These are phyloP conservation scores for Candida tunisiensis DNA, from an alignment of 1,139 yeast genomes.

Conservation along the genomic window DNA sequence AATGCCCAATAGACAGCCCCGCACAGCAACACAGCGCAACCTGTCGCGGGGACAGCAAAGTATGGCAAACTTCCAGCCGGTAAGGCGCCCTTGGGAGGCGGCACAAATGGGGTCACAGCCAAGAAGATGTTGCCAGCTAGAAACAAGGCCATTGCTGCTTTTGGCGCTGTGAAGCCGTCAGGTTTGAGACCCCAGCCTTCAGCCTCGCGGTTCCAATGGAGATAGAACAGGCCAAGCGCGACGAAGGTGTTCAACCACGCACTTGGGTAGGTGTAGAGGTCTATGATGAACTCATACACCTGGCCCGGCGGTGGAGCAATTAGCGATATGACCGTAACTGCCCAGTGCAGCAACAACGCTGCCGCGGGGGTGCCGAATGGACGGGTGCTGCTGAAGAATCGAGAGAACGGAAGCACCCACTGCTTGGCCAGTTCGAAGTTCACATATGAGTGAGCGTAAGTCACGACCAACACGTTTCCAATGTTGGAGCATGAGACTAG, in stretches of 20 bases:
- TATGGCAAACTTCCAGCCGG: constrained; percentile 31
- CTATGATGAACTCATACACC: constrained; percentile 57
- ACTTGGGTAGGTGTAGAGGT: constrained; percentile 60
- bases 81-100: constrained; percentile 23
- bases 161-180: constrained; percentile 2
- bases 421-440: constrained; percentile 62
- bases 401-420: constrained; percentile 54
- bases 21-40: constrained; percentile 27
- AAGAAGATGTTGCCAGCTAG: constrained; percentile 33
- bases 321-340: constrained; percentile 33
- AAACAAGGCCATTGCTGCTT: constrained; percentile 22
- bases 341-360: constrained; percentile 33
- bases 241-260: constrained; percentile 52
- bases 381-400: constrained; percentile 28
- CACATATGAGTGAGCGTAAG: constrained; percentile 59
- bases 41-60: constrained; percentile 41
- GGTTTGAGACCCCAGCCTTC: constrained; percentile 33
- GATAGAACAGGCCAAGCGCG: constrained; percentile 52
- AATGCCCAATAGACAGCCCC: constrained; percentile 29
- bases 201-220: constrained; percentile 32
- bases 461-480: constrained; percentile 65
- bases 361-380: constrained; percentile 39
- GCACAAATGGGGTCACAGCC: constrained; percentile 40
- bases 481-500: constrained; percentile 55
- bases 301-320: constrained; percentile 61